Evolutionary conservation across 768 basidiomycete genomes (phyloP).

Genomic region (Suillus discolor): DNA sequence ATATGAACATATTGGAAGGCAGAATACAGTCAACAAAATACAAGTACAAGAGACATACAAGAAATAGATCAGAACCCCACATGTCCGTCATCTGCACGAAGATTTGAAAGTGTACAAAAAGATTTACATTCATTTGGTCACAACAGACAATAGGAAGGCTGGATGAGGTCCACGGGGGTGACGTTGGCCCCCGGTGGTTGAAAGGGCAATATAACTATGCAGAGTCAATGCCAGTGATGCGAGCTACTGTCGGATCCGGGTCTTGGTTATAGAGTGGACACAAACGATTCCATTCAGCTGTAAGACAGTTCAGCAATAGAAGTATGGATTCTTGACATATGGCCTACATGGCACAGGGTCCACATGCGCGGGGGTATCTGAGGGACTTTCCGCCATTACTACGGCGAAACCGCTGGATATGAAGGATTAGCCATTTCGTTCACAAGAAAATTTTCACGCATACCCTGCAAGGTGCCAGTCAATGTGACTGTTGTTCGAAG

Average conservation of each 20-base stretch:
- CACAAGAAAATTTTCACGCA: background rate
- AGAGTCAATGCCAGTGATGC: too few relatives aligned
- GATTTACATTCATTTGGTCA: too few relatives aligned
- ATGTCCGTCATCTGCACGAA: too few relatives aligned
- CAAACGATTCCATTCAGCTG: slow-evolving; percentile 27
- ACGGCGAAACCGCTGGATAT: background rate
- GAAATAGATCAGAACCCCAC: too few relatives aligned
- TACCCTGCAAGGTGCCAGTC: background rate
- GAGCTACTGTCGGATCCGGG: background rate
- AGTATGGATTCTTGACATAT: background rate
- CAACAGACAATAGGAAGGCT: too few relatives aligned
- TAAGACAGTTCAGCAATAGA: background rate
- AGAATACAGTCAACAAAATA: too few relatives aligned
- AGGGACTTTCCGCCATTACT: background rate
- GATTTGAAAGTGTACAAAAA: too few relatives aligned
- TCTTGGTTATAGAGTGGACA: slow-evolving; percentile 21
- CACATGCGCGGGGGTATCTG: background rate
- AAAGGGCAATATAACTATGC: too few relatives aligned
- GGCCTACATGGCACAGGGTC: background rate
- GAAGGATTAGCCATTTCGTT: background rate
- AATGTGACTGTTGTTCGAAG: background rate
- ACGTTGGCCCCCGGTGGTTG: too few relatives aligned
- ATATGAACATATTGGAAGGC: too few relatives aligned
- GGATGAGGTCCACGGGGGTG: too few relatives aligned
- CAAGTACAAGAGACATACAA: too few relatives aligned